Evolutionary conservation across 2,329 filamentous ascomycete species (phyloP), one percentile per base, ranked within the genome.

Genomic region (Talaromyces sp.): DNA sequence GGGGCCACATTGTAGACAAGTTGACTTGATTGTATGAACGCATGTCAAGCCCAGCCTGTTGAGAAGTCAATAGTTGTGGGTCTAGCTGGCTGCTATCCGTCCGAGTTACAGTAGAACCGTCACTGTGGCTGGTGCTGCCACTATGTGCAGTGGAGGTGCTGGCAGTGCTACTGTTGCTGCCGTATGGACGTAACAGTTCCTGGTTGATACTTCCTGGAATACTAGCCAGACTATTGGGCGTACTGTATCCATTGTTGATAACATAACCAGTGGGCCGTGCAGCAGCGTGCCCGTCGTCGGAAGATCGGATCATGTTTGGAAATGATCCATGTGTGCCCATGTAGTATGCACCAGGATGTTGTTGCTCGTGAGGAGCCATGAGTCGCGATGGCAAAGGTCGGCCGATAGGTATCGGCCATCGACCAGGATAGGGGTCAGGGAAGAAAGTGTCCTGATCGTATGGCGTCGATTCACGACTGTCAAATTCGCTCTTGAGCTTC

Each of bases 241-340:
- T 69, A 37, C 70, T 71, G 61, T 75, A 77, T 5, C 72, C 69
- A 27, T 75, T 52, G 37, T 33, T 66, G 41, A 9, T 74, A 72
- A 33, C 72, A 19, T 73, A 65, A 8, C 68, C 70, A 56, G 41
- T 54, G 5, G 60, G 72, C 72, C 69, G 70, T 80, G 65, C 75
- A 80, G 71, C 84, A 78, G 35, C 78, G 75, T 52, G 84, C 71
- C 62, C 80, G 67, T 82, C 78, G 11, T 78, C 72, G 41, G 76
- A 75, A 2, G 75, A 69, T 11, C 72, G 70, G 49, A 75, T 69
- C n/a, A 74, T 68, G 58, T 45, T 59, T 73, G 77, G 19, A 50
- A 43, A 64, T 79, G 80, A 56, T 82, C 80, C 45, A 83, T 72
- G 3, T 77, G 75, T n/a, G 15, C 31, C 27, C 58, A 65, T 54